Base-by-base conservation (phyloP, 139 green algal genomes). In the Auxenochlorella pyrenoidosa region DNA sequence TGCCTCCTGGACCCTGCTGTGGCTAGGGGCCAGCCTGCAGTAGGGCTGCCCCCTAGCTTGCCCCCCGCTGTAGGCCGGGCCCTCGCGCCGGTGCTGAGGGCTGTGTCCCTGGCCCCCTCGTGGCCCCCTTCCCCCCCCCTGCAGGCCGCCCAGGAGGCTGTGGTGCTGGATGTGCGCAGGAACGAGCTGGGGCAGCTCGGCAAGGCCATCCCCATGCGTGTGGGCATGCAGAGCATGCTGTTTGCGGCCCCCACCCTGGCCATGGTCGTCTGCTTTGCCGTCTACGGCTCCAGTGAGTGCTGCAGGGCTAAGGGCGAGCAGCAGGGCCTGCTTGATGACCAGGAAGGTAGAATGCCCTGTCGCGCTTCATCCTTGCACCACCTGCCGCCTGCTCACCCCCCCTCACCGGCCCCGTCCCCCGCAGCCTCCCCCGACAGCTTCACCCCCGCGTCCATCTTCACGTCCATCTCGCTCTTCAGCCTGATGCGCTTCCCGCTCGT, bases 401-500 rank as follows among this genome's bases (percentile, higher is more conserved):
- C 43, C 41, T 21, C n/a, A 5, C 76, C 47, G 2, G 24, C 36
- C 24, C 79, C 36, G 5, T 10, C 30, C 58, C 38, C 38, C 4
- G 63, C 80, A 85, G 88, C 82, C 41, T 47, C 86, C 66, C 83
- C 90, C 54, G 60, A 88, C 43, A 40, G 30, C 32, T 95, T 97
- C 75, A 95, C 89, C 32, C 77, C 95, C 34, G 87, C 93, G 22
- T 87, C 86, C 60, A 94, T 97, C 76, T 99, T 98, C 92, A 95
- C 96, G 24, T 92, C 96, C 1, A 95, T 99, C 66, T 87, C 96
- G 43, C 92, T 98, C 34, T 99, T 99, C 87, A 94, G 93, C 51
- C 92, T 99, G 84, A 95, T 99, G 92, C 95, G 97, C 79, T 96
- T 99, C 86, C 97, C 97, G 13, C 92, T 99, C 85, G 91, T 95